Base-by-base conservation (phyloP, 2,329 filamentous ascomycete species). In the Thielaviopsis ethacetica region DNA sequence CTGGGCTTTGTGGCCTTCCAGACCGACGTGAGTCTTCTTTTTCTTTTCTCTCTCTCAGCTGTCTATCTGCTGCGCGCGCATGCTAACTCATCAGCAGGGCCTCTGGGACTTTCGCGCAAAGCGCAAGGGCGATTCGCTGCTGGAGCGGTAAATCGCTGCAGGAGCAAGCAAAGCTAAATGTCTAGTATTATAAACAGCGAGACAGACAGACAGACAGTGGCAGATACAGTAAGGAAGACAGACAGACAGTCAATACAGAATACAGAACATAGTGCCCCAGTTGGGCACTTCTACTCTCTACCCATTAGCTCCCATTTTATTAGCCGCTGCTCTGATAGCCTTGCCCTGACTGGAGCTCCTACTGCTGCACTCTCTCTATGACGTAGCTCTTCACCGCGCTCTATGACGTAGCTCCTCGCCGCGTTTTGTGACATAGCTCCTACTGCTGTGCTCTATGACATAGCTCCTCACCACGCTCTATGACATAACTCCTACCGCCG, bases 71-170 rank as follows among this genome's bases (percentile, higher is more conserved):
- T 19, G 26, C 44, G 17, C 44, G n/a, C 44, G 9, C 1, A 6
- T 24, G 22, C 30, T 56, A 38, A 34, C 57, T 49, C 27, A 12
- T 3, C 2, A n/a, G 53, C 66, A 97, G 91, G 93, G 91, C 67
- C 89, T 91, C 69, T 95, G 76, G 71, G 80, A 94, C 54, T 71
- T 96, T 65, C 82, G 90, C 65, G 91, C 84, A 60, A 97, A 97
- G 84, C 80, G 88, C 71, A 86, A 81, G 72, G 91, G 89, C 58
- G 91, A 97, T 69, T 77, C 84, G n/a, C 78, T 94, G 67, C 75
- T 76, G 59, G 91, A 97, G 73, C 91, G 80, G 71, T 97, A 75
- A 68, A 67, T 34, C 30, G 30, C 24, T 26, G 3, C 24, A 26
- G 24, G 34, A 12, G 3, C 24, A 26, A 6, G 34, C 3, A 17